A percentile compares a stretch with the other conserved stretches of the same genome.
phyloP scores from a whole-genome alignment of 2,329 filamentous ascomycete species.

The Colletotrichum sidae region DNA sequence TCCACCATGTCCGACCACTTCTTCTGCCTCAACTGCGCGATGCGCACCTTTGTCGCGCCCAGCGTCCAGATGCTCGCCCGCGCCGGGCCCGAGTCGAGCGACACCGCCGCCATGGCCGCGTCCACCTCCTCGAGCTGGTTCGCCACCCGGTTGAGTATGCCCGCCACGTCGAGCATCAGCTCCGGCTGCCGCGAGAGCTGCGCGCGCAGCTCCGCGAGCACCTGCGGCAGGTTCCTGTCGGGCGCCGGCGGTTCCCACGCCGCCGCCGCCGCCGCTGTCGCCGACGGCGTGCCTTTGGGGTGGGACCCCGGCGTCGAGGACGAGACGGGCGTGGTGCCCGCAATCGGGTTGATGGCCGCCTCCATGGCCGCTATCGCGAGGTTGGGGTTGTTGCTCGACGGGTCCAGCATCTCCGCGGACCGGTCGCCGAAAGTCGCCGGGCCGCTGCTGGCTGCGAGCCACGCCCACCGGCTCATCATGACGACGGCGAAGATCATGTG shows the following conservation, averaged over 20 bases:
- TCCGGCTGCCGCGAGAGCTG: constrained; percentile 58
- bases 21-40: constrained; percentile 59
- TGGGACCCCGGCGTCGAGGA: constrained; percentile 9
- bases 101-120: constrained; percentile 46
- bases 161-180: constrained; percentile 57
- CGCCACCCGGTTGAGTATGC: constrained; percentile 55
- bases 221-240: constrained; percentile 48
- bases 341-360: constrained; percentile 18
- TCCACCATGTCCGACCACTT: constrained; percentile 58
- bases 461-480: constrained; percentile 64
- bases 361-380: constrained; percentile 23
- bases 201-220: constrained; percentile 53
- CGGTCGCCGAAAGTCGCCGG: too few relatives aligned
- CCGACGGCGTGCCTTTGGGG: not conserved
- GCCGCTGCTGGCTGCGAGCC: constrained; percentile 49
- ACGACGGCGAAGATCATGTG: constrained; percentile 63
- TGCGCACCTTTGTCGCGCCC: constrained; percentile 58
- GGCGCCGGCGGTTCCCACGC: not conserved
- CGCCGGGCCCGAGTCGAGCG: constrained; percentile 47
- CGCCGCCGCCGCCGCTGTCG: not conserved
- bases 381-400: constrained; percentile 6
- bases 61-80: constrained; percentile 62
- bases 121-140: constrained; percentile 58
- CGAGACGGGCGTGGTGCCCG: not conserved
- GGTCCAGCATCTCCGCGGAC: not conserved